Evolutionary conservation across 306 rosid species (phyloP).

Genomic region (Citrullus colocynthis): DNA sequence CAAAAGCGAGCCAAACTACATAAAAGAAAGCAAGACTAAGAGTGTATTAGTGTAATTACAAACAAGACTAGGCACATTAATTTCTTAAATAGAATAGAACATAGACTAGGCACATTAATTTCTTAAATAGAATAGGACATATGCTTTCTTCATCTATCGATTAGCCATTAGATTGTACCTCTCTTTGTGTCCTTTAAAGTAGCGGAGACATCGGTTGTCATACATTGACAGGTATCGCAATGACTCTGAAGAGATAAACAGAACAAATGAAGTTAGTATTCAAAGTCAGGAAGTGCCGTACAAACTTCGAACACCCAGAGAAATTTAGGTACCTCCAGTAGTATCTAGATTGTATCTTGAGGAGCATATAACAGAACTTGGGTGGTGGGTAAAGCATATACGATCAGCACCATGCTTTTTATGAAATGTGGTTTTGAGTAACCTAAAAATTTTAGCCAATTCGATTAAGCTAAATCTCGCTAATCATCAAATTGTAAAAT

Average conservation of each 20-base stretch:
- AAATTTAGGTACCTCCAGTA: constrained; percentile 60
- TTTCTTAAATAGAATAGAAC: not conserved
- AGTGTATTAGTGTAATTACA: not conserved
- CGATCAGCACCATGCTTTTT: constrained; percentile 90
- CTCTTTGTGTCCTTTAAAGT: constrained; percentile 92
- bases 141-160: not conserved
- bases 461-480: not conserved
- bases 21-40: not conserved
- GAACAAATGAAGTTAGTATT: constrained; percentile 12
- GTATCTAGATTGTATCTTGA: constrained; percentile 76
- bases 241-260: constrained; percentile 41
- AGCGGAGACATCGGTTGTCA: constrained; percentile 79
- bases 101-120: not conserved
- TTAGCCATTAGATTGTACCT: constrained; percentile 33
- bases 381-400: constrained; percentile 87
- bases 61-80: not conserved
- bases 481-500: not conserved
- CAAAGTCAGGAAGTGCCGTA: not conserved
- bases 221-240: constrained; percentile 87
- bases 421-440: constrained; percentile 84
- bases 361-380: constrained; percentile 89
- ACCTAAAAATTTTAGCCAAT: constrained; percentile 32
- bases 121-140: not conserved
- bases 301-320: constrained; percentile 1
- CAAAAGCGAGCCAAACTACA: too few relatives aligned